phyloP scores from a whole-genome alignment of 495 filamentous ascomycete species.

The Hyaloscypha variabilis region DNA sequence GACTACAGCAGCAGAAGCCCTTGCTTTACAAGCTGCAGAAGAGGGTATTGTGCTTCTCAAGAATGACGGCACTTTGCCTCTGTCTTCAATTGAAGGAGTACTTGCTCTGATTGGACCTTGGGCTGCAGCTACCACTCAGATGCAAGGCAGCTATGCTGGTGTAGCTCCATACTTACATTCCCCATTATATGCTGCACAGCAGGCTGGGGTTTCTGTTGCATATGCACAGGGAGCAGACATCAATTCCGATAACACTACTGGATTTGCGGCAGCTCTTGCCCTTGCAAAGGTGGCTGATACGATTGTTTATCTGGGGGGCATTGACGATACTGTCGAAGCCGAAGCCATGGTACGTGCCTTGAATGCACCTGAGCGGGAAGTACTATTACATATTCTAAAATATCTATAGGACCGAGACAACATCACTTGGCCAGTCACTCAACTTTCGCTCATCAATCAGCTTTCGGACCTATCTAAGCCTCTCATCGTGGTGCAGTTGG shows the following conservation, averaged over 20 bases:
- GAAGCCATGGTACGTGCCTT: constrained; percentile 38
- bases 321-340: constrained; percentile 57
- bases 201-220: constrained; percentile 47
- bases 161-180: constrained; percentile 57
- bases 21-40: constrained; percentile 60
- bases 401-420: constrained; percentile 49
- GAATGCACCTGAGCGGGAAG: neutral
- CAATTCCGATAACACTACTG: constrained; percentile 41
- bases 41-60: constrained; percentile 63
- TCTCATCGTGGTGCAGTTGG: constrained; percentile 60
- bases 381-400: neutral
- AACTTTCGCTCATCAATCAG: constrained; percentile 56
- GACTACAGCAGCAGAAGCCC: constrained; percentile 50
- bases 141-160: constrained; percentile 66
- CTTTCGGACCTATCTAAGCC: constrained; percentile 55
- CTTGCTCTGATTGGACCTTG: constrained; percentile 58
- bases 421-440: constrained; percentile 60
- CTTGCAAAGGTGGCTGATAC: constrained; percentile 55
- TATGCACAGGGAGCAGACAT: constrained; percentile 49
- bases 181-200: constrained; percentile 51
- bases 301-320: constrained; percentile 60
- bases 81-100: constrained; percentile 44
- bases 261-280: constrained; percentile 44
- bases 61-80: constrained; percentile 60
- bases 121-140: constrained; percentile 59